These are phyloP conservation scores for Debaryomyces coudertii DNA, from an alignment of 1,139 yeast species.

Conservation along the genomic window DNA sequence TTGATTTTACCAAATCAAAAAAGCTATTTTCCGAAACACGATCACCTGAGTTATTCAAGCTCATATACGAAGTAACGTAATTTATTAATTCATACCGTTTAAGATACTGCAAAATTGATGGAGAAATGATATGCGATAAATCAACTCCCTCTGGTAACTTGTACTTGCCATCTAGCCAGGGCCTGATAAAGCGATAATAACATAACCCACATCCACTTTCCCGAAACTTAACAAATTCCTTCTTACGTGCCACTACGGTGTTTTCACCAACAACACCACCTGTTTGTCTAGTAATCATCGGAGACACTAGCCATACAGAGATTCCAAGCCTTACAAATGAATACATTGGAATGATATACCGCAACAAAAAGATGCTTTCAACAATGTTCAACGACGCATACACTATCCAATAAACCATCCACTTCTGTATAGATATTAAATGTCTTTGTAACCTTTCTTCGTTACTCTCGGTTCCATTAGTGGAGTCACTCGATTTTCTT, in stretches of 20 bases:
- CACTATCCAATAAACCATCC: conserved; percentile 64
- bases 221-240: conserved; percentile 30
- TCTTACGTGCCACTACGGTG: conserved; percentile 4
- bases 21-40: neutral
- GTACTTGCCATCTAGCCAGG: conserved; percentile 33
- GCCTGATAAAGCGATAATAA: conserved; percentile 36
- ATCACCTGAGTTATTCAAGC: neutral
- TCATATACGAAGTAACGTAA: neutral
- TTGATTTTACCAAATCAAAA: conserved; percentile 5
- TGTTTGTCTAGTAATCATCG: conserved; percentile 29
- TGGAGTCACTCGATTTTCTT: conserved; percentile 26
- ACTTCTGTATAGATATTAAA: conserved; percentile 50
- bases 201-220: conserved; percentile 43
- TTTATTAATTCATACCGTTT: neutral
- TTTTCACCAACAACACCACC: conserved; percentile 4
- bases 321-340: conserved; percentile 42
- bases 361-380: conserved; percentile 37
- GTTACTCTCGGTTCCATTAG: conserved; percentile 16
- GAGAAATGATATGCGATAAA: conserved; percentile 1
- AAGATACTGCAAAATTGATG: conserved; percentile 1
- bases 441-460: conserved; percentile 29
- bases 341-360: conserved; percentile 52
- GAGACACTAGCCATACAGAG: conserved; percentile 57
- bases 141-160: neutral
- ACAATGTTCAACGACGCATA: conserved; percentile 36